These are phyloP conservation scores for Lumnitzera littorea DNA, from an alignment of 345 rosid genomes.

Conservation along the genomic window DNA sequence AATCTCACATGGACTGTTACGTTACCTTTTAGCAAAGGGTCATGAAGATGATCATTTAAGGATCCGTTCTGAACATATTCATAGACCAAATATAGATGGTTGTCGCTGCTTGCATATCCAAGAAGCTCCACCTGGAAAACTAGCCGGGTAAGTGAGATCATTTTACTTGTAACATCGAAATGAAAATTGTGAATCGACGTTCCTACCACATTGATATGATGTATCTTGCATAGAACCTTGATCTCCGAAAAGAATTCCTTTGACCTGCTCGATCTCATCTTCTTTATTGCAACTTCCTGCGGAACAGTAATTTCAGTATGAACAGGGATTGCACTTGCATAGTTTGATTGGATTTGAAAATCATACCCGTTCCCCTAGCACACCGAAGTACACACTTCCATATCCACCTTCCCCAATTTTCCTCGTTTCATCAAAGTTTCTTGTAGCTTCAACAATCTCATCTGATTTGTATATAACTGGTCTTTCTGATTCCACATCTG, in stretches of 20 bases:
- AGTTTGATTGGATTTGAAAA: neutral
- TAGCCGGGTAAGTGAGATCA: neutral
- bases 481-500: constrained; percentile 17
- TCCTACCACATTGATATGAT: constrained; percentile 32
- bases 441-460: constrained; percentile 24
- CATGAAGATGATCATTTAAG: constrained; percentile 24
- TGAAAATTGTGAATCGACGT: neutral
- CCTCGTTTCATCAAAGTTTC: constrained; percentile 18
- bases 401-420: constrained; percentile 29
- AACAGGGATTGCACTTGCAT: neutral
- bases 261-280: constrained; percentile 27
- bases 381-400: constrained; percentile 24
- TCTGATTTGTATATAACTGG: constrained; percentile 12
- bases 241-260: constrained; percentile 29
- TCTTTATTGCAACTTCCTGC: constrained; percentile 32
- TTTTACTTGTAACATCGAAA: neutral
- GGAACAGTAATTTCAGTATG: no score
- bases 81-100: constrained; percentile 23
- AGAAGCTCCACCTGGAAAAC: constrained; percentile 26
- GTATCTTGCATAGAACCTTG: constrained; percentile 24
- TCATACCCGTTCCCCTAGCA: constrained; percentile 14
- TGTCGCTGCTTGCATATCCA: constrained; percentile 24
- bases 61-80: constrained; percentile 29
- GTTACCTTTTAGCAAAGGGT: constrained; percentile 21
- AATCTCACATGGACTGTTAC: no score